Percentiles rank a stretch among this genome's conserved stretches.
Evolutionary conservation across 352 stramenopile genomes (phyloP).

Genomic region (Hyaloperonospora brassicae): DNA sequence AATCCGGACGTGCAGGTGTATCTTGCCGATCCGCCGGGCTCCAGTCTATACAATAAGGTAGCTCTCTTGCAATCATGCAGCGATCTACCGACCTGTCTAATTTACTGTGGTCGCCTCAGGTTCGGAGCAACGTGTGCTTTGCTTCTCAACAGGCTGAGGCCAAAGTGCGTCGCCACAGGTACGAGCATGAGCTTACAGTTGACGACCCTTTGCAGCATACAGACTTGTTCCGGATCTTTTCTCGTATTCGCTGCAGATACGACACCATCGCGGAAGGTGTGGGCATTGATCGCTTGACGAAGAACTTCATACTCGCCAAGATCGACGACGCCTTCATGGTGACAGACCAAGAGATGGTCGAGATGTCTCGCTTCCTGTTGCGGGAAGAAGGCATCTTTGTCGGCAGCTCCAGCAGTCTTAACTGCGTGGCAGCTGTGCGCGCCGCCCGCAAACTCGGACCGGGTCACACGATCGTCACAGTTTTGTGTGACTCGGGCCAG

Average conservation of each 20-base stretch:
- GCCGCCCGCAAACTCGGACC: slow-evolving; percentile 64
- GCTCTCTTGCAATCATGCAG: background rate
- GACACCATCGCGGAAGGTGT: slow-evolving; percentile 97
- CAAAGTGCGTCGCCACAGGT: slow-evolving; percentile 87
- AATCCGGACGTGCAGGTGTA: slow-evolving; percentile 84
- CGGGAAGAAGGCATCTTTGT: slow-evolving; percentile 94
- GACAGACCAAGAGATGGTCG: slow-evolving; percentile 92
- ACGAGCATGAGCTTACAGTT: background rate
- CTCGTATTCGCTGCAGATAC: slow-evolving; percentile 61
- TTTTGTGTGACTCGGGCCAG: slow-evolving; percentile 86
- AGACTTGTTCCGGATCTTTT: slow-evolving; percentile 1
- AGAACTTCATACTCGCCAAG: slow-evolving; percentile 90
- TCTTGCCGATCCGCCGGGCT: slow-evolving; percentile 94
- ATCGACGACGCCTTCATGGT: slow-evolving; percentile 87
- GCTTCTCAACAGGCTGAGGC: slow-evolving; percentile 90
- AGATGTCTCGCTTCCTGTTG: slow-evolving; percentile 96
- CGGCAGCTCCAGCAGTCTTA: slow-evolving; percentile 83
- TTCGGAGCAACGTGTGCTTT: slow-evolving; percentile 93
- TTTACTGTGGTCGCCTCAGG: slow-evolving; percentile 18
- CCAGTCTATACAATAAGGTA: slow-evolving; percentile 93
- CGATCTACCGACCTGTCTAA: background rate
- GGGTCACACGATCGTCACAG: slow-evolving; percentile 77
- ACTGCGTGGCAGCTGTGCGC: slow-evolving; percentile 76
- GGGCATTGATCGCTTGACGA: slow-evolving; percentile 94
- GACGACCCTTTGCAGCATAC: background rate